These are phyloP conservation scores for Ceratocystis diversiconidia DNA, from an alignment of 2,329 filamentous ascomycete genomes.

Conservation along the genomic window DNA sequence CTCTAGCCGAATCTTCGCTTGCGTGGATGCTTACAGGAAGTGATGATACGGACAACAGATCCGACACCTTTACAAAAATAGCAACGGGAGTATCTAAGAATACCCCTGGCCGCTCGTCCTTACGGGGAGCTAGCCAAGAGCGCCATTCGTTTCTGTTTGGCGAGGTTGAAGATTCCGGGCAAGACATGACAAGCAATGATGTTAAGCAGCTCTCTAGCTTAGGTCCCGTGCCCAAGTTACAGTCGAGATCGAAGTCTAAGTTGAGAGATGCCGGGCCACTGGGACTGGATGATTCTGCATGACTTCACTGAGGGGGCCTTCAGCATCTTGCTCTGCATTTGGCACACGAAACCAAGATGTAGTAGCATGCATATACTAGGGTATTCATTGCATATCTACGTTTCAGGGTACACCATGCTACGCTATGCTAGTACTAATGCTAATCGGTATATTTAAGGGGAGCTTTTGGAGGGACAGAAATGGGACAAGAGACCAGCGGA, in stretches of 20 bases:
- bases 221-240: slow-evolving; percentile 30
- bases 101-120: slow-evolving; percentile 16
- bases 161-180: slow-evolving; percentile 31
- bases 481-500: too few species aligned
- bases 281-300: too few species aligned
- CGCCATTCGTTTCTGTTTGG: slow-evolving; percentile 47
- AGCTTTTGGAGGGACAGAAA: too few species aligned
- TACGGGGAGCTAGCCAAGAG: slow-evolving; percentile 31
- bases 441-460: too few species aligned
- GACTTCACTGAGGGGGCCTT: too few species aligned
- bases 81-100: slow-evolving; percentile 23
- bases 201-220: slow-evolving; percentile 42
- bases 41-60: slow-evolving; percentile 27
- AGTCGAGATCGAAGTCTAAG: slow-evolving; percentile 30
- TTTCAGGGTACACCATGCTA: too few species aligned
- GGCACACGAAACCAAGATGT: too few species aligned
- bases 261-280: background rate
- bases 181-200: slow-evolving; percentile 23
- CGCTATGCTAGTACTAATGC: too few species aligned
- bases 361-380: too few species aligned
- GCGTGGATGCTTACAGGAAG: slow-evolving; percentile 59
- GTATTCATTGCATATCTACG: too few species aligned
- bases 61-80: slow-evolving; percentile 20
- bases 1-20: slow-evolving; percentile 59
- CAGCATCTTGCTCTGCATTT: too few species aligned